Conservation (phyloP, 805 yeast species). For the Wickerhamiella azymoides region DNA sequence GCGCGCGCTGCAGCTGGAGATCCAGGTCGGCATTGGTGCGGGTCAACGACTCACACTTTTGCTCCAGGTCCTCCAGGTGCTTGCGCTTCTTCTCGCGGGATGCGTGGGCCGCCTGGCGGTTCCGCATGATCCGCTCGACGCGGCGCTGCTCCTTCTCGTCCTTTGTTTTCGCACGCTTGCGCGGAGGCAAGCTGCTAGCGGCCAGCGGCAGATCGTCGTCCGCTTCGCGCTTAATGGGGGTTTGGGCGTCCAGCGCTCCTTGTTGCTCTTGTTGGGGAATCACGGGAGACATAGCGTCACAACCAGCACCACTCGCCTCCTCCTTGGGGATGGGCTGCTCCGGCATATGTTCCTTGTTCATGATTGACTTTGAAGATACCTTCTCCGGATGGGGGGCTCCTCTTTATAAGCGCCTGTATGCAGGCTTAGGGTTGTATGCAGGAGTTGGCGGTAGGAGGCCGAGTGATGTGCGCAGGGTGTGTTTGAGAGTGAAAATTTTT, state of each 20-base stretch:
- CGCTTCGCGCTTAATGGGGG: constrained; percentile 21
- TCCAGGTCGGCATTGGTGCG: constrained; percentile 20
- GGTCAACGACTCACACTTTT: constrained; percentile 27
- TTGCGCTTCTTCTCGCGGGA: constrained; percentile 91
- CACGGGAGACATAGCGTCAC: not conserved
- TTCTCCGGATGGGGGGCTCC: not conserved
- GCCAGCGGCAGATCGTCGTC: constrained; percentile 25
- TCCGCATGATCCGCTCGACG: constrained; percentile 80
- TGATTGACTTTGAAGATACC: not conserved
- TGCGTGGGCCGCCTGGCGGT: constrained; percentile 95
- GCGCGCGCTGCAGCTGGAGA: constrained; percentile 12
- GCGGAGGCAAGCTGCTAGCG: constrained; percentile 59
- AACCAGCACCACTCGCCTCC: constrained; percentile 6
- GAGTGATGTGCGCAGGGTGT: not conserved
- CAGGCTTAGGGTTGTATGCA: not conserved
- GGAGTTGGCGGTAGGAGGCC: not conserved
- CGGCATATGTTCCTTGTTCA: constrained; percentile 7
- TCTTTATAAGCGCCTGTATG: not conserved
- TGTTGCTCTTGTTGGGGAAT: too few relatives aligned
- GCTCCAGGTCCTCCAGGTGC: constrained; percentile 76
- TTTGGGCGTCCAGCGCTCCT: not conserved
- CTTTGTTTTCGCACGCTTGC: constrained; percentile 90
- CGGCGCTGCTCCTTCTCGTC: constrained; percentile 97
- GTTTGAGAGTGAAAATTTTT: not conserved
- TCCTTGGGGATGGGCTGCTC: constrained; percentile 8